Conservation (phyloP, 495 filamentous ascomycete species). For the Cryomyces antarcticus region DNA sequence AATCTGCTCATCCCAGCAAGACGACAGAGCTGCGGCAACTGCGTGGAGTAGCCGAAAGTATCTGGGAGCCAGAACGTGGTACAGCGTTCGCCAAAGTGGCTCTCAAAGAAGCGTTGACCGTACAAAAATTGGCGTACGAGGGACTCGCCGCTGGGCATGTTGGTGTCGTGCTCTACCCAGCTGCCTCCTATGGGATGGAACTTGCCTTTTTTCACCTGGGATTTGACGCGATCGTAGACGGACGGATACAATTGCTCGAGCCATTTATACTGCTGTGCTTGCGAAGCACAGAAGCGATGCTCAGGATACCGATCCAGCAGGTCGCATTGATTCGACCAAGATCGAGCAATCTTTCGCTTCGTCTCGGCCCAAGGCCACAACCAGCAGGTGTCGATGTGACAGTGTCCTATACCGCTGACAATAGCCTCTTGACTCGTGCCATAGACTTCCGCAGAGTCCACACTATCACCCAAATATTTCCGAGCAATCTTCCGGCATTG, state of each 20-base stretch:
- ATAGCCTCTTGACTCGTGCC: conserved; percentile 47
- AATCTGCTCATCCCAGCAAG: conserved; percentile 87
- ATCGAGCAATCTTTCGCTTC: conserved; percentile 86
- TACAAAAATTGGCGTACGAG: conserved; percentile 89
- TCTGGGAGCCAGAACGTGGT: conserved; percentile 94
- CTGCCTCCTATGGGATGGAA: conserved; percentile 94
- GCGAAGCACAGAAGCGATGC: conserved; percentile 75
- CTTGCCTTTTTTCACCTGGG: conserved; percentile 68
- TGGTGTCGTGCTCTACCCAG: conserved; percentile 98
- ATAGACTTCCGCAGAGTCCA: conserved; percentile 74
- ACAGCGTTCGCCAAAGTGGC: conserved; percentile 73
- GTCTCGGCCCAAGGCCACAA: conserved; percentile 98
- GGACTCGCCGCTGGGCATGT: conserved; percentile 88
- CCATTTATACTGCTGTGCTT: conserved; percentile 97
- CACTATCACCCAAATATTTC: conserved; percentile 59
- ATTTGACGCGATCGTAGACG: conserved; percentile 74
- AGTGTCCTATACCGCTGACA: conserved; percentile 81
- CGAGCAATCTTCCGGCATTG: conserved; percentile 63
- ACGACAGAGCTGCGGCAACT: conserved; percentile 82
- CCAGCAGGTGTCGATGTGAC: conserved; percentile 96
- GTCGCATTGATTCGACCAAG: conserved; percentile 90
- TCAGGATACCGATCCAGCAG: conserved; percentile 89
- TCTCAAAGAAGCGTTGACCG: conserved; percentile 85
- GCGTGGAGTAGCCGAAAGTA: conserved; percentile 90
- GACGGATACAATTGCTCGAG: conserved; percentile 72